A percentile compares a stretch with the other conserved stretches of the same genome.
Conservation (phyloP, 345 rosid species). For the Salix caprea region DNA sequence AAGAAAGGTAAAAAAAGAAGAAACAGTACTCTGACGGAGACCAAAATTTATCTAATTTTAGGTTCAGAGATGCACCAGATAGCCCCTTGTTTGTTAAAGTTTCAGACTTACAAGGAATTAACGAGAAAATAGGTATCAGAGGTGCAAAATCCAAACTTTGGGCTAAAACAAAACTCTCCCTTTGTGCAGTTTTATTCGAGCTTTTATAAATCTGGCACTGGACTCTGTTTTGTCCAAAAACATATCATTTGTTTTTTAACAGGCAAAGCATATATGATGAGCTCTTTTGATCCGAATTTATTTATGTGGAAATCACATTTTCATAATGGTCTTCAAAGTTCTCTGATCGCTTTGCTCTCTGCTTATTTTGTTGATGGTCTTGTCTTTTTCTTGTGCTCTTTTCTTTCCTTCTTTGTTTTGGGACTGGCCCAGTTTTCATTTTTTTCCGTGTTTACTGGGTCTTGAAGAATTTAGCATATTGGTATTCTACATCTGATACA, state of each 20-base stretch:
- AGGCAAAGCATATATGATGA: conserved; percentile 33
- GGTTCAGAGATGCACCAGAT: conserved; percentile 21
- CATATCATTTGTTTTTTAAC: neutral
- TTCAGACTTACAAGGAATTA: conserved; percentile 26
- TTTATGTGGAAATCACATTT: conserved; percentile 25
- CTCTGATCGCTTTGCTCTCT: conserved; percentile 34
- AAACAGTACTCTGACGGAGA: neutral
- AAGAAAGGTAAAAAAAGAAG: neutral
- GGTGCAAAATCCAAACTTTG: conserved; percentile 23
- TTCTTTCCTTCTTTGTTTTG: neutral
- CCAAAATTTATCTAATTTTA: neutral
- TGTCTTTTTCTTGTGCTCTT: neutral
- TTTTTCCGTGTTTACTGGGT: neutral
- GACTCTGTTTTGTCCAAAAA: neutral
- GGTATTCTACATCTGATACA: no score
- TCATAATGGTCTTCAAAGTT: conserved; percentile 37
- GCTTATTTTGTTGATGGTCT: neutral
- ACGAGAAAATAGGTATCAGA: conserved; percentile 17
- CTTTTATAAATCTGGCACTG: conserved; percentile 1
- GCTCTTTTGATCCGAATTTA: conserved; percentile 19
- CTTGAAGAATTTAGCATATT: neutral
- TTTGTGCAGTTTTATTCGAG: conserved; percentile 3
- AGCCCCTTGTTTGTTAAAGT: conserved; percentile 39
- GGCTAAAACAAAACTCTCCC: neutral
- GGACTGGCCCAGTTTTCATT: neutral